Evolutionary conservation across 192 early-diverging fungal genomes (phyloP), one percentile per base, ranked within the genome.

Genomic region (Linnemannia zychae): DNA sequence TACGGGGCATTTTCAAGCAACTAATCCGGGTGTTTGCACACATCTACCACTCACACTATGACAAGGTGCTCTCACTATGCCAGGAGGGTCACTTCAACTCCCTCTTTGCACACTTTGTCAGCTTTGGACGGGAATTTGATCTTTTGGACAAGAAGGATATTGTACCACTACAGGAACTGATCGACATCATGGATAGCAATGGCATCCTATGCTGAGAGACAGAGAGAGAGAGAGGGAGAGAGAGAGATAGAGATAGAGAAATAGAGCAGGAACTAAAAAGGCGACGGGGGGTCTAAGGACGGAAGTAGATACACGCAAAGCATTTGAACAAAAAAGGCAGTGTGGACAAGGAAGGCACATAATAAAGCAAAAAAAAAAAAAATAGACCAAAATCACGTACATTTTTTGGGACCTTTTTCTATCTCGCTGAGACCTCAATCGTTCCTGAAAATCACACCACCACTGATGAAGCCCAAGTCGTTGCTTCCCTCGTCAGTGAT

Each of bases 71-170:
- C 37, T 94, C 94, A 80, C 84, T 98, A 36, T 91, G 90, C 50
- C 92, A 95, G 53, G 97, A 99, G 78, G 92, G 93, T 0, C 98
- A 99, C 78, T 92, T 98, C 76, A 99, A 99, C 91, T 96, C 98
- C 2, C 89, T 99, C 18, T 98, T 98, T 92, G 96, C 98, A 4
- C 97, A 99, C 79, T 96, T 99, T 86, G 91, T 97, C 49, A 95
- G 95, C 13, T 99, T 99, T 89, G 93, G 93, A 18, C 92, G 92
- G 77, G 97, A 97, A 86, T 99, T 98, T 90, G 97, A 98, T 76
- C 89, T 98, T 52, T 76, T 99, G 50, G 97, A 98, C 53, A 95
- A 95, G 84, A 98, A 97, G 88, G 98, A 99, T 67, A 86, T 96
- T 73, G 88, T 91, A 31, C 95, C 97, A 16, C 87, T 99, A 89